A percentile compares a stretch with the other conserved stretches of the same genome.
Conservation (phyloP, 768 basidiomycete genomes). For the Clathrus columnatus region DNA sequence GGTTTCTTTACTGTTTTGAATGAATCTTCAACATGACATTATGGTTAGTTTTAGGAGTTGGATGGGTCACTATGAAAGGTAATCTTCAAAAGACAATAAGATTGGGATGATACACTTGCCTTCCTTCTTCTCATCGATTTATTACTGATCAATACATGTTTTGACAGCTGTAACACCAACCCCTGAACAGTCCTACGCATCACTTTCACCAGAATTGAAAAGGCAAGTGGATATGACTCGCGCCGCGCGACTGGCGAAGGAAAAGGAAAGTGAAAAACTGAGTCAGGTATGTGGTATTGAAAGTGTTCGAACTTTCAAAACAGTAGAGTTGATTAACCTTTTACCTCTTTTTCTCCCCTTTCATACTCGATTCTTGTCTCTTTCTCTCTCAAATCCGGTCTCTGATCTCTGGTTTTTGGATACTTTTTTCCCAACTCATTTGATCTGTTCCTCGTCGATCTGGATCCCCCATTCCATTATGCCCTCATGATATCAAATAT, state of each 20-base stretch:
- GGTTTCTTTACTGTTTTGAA: not conserved
- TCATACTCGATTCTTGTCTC: not conserved
- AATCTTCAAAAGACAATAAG: conserved; percentile 21
- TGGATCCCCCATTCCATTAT: not conserved
- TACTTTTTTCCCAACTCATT: too few relatives aligned
- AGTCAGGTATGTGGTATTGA: conserved; percentile 38
- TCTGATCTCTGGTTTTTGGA: too few relatives aligned
- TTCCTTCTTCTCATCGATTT: too few relatives aligned
- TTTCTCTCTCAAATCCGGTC: too few relatives aligned
- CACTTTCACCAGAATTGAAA: conserved; percentile 56
- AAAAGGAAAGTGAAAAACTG: conserved; percentile 44
- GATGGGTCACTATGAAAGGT: conserved; percentile 57
- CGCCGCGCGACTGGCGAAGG: conserved; percentile 42
- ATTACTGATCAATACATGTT: not conserved
- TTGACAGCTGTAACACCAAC: conserved; percentile 26
- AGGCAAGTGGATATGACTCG: conserved; percentile 55
- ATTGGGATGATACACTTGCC: too few relatives aligned
- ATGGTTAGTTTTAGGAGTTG: conserved; percentile 29
- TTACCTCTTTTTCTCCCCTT: not conserved
- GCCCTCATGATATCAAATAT: not conserved
- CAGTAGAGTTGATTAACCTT: too few relatives aligned
- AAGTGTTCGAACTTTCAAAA: too few relatives aligned
- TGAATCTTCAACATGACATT: not conserved
- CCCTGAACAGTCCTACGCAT: conserved; percentile 29
- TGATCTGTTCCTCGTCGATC: not conserved